These are phyloP conservation scores for Cladorrhinum sp. DNA, from an alignment of 2,329 filamentous ascomycete genomes.

Conservation along the genomic window DNA sequence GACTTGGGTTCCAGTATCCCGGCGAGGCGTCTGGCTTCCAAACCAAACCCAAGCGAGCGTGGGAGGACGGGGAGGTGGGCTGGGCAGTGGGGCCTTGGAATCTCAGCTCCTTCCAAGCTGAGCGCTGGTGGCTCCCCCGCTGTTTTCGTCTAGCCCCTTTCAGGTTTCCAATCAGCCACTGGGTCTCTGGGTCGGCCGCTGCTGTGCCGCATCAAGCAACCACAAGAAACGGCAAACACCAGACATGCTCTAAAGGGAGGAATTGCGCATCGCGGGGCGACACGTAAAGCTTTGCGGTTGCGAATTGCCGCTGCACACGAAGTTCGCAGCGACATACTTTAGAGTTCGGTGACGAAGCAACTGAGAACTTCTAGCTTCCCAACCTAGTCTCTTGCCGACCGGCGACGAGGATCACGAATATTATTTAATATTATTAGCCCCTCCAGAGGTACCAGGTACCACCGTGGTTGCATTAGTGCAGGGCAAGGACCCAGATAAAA, in stretches of 20 bases:
- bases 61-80: constrained; percentile 13
- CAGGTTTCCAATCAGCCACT: constrained; percentile 8
- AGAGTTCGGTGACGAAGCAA: neutral
- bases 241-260: constrained; percentile 1
- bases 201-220: neutral
- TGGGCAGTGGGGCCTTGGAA: constrained; percentile 16
- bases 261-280: constrained; percentile 8
- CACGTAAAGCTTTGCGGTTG: neutral
- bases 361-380: neutral
- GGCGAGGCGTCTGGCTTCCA: constrained; percentile 14
- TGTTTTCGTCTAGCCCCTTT: constrained; percentile 8
- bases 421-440: neutral
- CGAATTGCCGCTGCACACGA: neutral
- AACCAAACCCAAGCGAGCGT: constrained; percentile 11
- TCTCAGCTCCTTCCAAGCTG: constrained; percentile 24
- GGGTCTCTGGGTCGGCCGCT: neutral
- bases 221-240: neutral
- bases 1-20: constrained; percentile 2
- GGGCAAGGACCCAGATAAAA: neutral
- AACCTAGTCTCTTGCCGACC: neutral
- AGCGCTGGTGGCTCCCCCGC: constrained; percentile 4
- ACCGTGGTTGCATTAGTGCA: neutral
- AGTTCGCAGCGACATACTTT: neutral
- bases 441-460: neutral
- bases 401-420: neutral